Evolutionary conservation across 2,329 filamentous ascomycete genomes (phyloP), one percentile per base, ranked within the genome.

Genomic region (Aspergillus melleus): DNA sequence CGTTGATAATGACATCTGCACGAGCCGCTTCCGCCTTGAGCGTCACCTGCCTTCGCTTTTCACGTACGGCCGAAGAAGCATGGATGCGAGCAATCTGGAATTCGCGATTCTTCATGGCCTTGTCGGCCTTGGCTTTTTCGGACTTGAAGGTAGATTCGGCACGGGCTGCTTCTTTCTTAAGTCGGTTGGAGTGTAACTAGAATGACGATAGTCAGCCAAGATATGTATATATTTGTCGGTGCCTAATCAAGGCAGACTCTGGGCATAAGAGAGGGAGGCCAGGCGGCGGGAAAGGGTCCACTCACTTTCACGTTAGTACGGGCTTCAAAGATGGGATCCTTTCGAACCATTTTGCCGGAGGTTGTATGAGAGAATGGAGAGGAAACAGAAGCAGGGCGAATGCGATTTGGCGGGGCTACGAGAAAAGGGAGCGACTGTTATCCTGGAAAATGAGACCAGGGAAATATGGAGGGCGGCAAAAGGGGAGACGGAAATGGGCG

Each of bases 31-130:
- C 76, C 6, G 77, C 74, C 58, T 75, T 74, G 5, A 81, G 76
- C 12, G 76, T 77, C 19, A 80, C 75, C 60, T 79, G 76, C 61
- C 79, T 76, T 55, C 78, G 76, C 56, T 79, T 80, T 57, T 81
- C 78, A 61, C 79, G 78, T 29, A 81, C 72, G 30, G 78, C 77
- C 50, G 77, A 78, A 20, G 74, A 73, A 56, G 79, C 79, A 68
- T 81, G 79, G 68, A 81, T 80, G 54, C 78, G 78, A 49, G 79
- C 78, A 66, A 81, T 81, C 64, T 80, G 78, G 62, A 80, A 79
- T 69, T 81, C 78, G 57, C 72, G 78, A 61, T 78, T 77, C 61
- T 79, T 80, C 70, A 81, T 77, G 29, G 79, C 79, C 60, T 76
- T 79, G 65, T 80, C 78, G 54, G 79, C 76, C 70, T 81, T 81